Percentiles rank a stretch among this genome's conserved stretches.
phyloP scores from a whole-genome alignment of 2,329 filamentous ascomycete species.

The Alternaria longipes region DNA sequence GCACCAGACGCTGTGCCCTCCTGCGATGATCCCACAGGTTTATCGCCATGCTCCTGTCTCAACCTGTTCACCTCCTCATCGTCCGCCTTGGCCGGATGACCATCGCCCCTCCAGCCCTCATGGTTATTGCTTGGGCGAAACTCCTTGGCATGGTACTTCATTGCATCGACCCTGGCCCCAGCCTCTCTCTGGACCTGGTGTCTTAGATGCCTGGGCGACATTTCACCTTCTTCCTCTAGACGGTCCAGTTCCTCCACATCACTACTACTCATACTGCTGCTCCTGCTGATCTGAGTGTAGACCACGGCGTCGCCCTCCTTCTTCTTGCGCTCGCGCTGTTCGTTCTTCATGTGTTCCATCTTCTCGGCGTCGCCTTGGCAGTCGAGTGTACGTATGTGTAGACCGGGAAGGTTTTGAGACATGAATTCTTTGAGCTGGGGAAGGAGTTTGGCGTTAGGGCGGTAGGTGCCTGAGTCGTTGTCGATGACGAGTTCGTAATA shows the following conservation, averaged over 20 bases:
- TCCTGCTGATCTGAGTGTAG: constrained; percentile 62
- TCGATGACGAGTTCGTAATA: constrained; percentile 90
- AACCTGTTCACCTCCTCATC: constrained; percentile 19
- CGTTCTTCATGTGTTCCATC: constrained; percentile 77
- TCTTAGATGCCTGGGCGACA: constrained; percentile 35
- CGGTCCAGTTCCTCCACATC: constrained; percentile 67
- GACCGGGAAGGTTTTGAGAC: constrained; percentile 75
- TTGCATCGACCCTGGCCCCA: constrained; percentile 29
- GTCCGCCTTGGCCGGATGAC: constrained; percentile 26
- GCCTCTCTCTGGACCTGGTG: constrained; percentile 43
- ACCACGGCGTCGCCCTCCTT: constrained; percentile 61
- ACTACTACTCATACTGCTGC: constrained; percentile 61
- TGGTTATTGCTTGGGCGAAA: constrained; percentile 33
- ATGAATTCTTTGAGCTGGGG: constrained; percentile 77
- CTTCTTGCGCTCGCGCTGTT: constrained; percentile 79
- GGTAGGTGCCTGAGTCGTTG: constrained; percentile 93
- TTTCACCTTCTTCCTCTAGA: constrained; percentile 36
- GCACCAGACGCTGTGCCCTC: constrained; percentile 1
- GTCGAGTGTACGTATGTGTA: constrained; percentile 77
- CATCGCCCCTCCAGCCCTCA: constrained; percentile 36
- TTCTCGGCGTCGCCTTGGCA: constrained; percentile 76
- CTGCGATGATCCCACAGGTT: not conserved
- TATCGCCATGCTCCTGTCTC: constrained; percentile 2
- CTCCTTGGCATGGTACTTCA: constrained; percentile 39
- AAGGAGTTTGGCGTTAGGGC: constrained; percentile 80